These are phyloP conservation scores for Neurospora sp. DNA, from an alignment of 495 filamentous ascomycete genomes.

Conservation along the genomic window DNA sequence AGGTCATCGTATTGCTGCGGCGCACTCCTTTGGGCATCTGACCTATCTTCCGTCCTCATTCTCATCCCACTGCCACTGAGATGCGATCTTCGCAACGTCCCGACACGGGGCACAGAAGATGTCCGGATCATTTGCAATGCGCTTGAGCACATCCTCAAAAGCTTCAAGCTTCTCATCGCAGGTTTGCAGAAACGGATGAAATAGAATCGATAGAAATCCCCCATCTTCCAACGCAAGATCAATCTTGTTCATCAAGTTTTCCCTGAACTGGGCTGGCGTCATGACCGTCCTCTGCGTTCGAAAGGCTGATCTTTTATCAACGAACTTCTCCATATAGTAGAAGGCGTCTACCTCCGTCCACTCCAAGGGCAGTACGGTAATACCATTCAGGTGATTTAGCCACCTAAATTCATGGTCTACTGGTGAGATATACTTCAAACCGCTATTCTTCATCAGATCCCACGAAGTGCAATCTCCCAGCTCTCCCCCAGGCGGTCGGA, in stretches of 20 bases:
- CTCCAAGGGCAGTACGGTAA: conserved; percentile 25
- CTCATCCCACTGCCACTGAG: conserved; percentile 2
- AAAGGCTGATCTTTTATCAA: conserved; percentile 4
- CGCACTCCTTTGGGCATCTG: not conserved
- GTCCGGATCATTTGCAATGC: conserved; percentile 9
- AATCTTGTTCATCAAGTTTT: conserved; percentile 16
- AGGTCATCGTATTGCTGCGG: not conserved
- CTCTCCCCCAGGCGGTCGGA: conserved; percentile 23
- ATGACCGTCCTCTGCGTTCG: conserved; percentile 8
- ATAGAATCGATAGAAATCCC: conserved; percentile 22
- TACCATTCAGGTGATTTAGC: not conserved
- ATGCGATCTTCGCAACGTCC: conserved; percentile 17
- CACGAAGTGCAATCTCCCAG: conserved; percentile 17
- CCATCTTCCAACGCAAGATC: conserved; percentile 8
- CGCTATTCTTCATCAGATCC: conserved; percentile 9
- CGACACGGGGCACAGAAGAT: conserved; percentile 21
- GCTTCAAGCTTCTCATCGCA: conserved; percentile 18
- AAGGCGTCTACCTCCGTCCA: conserved; percentile 25
- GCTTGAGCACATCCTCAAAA: conserved; percentile 15
- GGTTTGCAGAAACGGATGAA: conserved; percentile 23
- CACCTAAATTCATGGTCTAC: not conserved
- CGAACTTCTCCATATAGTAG: conserved; percentile 29
- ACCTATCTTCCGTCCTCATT: not conserved
- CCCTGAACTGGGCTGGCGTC: conserved; percentile 9
- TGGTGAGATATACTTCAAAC: conserved; percentile 20